These are phyloP conservation scores for Entelexis sorbosivorans DNA, from an alignment of 1,139 yeast species.

Conservation along the genomic window DNA sequence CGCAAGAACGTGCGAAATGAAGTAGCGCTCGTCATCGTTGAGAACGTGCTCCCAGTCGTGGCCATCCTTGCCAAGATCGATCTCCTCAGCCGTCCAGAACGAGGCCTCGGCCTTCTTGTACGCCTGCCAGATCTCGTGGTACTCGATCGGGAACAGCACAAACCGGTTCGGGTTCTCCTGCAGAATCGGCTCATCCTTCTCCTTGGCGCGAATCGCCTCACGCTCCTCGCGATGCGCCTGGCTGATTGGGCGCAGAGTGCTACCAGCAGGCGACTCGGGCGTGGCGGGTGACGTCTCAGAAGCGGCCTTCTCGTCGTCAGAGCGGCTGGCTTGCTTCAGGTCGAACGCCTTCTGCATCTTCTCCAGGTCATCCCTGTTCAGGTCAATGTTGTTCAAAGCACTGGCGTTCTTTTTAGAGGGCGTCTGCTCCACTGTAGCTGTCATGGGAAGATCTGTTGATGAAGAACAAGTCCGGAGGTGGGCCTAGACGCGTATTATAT, in stretches of 20 bases:
- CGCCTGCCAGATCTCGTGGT: conserved; percentile 98
- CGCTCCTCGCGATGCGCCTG: conserved; percentile 26
- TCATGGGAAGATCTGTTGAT: conserved; percentile 4
- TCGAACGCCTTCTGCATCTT: conserved; percentile 21
- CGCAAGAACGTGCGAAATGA: conserved; percentile 86
- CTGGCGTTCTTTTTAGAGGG: conserved; percentile 35
- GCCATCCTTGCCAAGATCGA: conserved; percentile 83
- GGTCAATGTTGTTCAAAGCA: conserved; percentile 29
- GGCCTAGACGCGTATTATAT: conserved; percentile 5
- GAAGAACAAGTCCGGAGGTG: not conserved
- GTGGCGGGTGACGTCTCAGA: conserved; percentile 5
- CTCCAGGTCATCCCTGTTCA: conserved; percentile 24
- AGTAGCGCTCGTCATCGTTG: conserved; percentile 81
- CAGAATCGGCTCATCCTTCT: conserved; percentile 82
- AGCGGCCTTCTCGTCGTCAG: not conserved
- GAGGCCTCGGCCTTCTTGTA: conserved; percentile 98
- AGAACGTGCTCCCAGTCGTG: conserved; percentile 81
- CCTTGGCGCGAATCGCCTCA: conserved; percentile 50
- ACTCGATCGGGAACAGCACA: conserved; percentile 93
- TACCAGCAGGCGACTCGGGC: conserved; percentile 10
- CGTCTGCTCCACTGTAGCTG: conserved; percentile 28
- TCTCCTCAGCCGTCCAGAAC: conserved; percentile 99
- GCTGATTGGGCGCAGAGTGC: conserved; percentile 22
- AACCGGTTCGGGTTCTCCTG: conserved; percentile 80
- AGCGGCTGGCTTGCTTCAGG: conserved; percentile 12